These are phyloP conservation scores for Coix lacrymajobi DNA, from an alignment of 176 grass and related monocot genomes.

Conservation along the genomic window DNA sequence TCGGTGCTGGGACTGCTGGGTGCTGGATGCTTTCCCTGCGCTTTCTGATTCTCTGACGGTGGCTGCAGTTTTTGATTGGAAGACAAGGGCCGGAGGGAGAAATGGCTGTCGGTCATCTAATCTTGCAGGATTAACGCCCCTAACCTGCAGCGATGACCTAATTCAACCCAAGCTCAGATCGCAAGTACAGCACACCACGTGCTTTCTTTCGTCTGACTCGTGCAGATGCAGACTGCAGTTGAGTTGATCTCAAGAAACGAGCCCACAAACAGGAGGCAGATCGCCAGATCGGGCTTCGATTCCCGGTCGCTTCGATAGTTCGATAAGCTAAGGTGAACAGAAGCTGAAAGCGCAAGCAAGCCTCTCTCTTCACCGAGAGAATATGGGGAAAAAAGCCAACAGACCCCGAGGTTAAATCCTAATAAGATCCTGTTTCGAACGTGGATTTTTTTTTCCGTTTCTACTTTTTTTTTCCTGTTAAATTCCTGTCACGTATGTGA, in stretches of 20 bases:
- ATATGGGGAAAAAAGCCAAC: background rate
- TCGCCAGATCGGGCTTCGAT: slow-evolving; percentile 3
- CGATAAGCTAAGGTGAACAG: background rate
- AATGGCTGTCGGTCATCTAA: background rate
- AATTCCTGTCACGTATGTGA: no score
- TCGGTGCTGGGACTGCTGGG: no score
- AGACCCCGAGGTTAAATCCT: no score
- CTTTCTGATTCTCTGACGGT: background rate
- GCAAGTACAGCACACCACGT: background rate
- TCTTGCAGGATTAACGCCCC: background rate
- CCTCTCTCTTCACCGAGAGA: background rate
- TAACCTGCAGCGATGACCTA: background rate
- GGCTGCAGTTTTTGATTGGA: background rate
- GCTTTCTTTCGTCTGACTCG: no score
- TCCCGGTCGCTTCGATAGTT: slow-evolving; percentile 6
- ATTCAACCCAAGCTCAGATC: background rate
- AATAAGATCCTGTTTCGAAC: no score
- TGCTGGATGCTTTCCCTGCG: background rate
- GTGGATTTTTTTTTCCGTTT: no score
- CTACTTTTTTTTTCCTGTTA: no score
- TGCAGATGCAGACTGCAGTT: background rate
- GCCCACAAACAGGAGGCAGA: background rate
- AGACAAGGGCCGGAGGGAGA: background rate
- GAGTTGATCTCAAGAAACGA: slow-evolving; percentile 19
- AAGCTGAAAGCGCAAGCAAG: slow-evolving; percentile 6